Evolutionary conservation across 2,329 filamentous ascomycete species (phyloP), one percentile per base, ranked within the genome.

Genomic region (Alternaria rosae): DNA sequence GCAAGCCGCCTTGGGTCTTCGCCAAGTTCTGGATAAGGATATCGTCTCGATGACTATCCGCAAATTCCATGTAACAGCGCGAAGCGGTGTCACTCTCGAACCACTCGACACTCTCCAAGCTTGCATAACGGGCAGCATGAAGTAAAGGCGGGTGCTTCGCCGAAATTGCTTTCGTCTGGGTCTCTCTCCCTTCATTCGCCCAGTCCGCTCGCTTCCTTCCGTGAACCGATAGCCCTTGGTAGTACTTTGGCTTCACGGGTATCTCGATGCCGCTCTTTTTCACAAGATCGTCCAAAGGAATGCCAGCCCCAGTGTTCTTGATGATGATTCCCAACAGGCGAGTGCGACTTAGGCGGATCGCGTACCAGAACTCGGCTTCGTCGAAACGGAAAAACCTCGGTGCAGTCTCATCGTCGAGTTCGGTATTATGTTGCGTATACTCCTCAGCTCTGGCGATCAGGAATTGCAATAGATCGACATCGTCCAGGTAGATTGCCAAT

Each of bases 151-250:
- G 86, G 20, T 71, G 64, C 15, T 67, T 54, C 20, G 60, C 61
- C 5, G 55, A 57, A 13, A 45, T 21, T 20, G 57, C 23, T 38
- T 61, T 54, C 15, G 43, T 35, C 28, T 64, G 53, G 3, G 32
- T 50, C n/a, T 64, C 64, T 38, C 65, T 51, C 26, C 64, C 64
- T 60, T 61, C 61, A 26, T 68, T 65, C 42, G 69, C 91, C 92
- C 92, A 96, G 69, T 94, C 92, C 32, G 83, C 82, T 51, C 88
- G 83, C 78, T 94, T 94, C 76, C 88, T 88, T 3, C 92, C 92
- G 66, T 91, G 89, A 2, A 96, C 70, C 54, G 74, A 66, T 11
- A 65, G 45, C 0, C 92, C 92, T 76, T 92, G 90, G 73, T 96
- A 96, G 76, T 87, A 92, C 57, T 85, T 85, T 1, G 91, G 87